Percentiles rank a stretch among this genome's conserved stretches.
Conservation (phyloP, 805 yeast species). For the Candida ovalis region DNA sequence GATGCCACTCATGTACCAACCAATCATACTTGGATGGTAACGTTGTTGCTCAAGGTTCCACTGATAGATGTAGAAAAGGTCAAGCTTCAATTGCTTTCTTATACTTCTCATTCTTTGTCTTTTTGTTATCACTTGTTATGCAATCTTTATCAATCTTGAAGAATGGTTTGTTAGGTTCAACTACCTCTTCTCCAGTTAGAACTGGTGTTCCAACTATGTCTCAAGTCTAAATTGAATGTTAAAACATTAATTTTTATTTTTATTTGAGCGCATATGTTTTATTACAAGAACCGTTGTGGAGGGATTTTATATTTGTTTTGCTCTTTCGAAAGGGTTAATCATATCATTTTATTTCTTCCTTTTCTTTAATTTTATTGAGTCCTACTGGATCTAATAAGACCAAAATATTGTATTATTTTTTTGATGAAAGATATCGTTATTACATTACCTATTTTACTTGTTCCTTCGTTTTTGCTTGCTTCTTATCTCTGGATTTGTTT, state of each 20-base stretch:
- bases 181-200: conserved; percentile 51
- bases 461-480: conserved; percentile 1
- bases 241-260: neutral
- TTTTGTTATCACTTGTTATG: conserved; percentile 58
- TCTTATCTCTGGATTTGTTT: neutral
- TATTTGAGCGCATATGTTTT: neutral
- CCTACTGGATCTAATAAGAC: neutral
- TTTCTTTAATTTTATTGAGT: neutral
- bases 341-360: neutral
- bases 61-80: conserved; percentile 90
- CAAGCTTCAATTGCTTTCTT: conserved; percentile 82
- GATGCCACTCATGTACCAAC: conserved; percentile 83
- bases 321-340: neutral
- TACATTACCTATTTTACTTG: neutral
- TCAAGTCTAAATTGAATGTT: conserved; percentile 55
- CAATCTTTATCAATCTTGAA: conserved; percentile 48
- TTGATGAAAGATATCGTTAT: neutral
- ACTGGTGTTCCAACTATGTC: conserved; percentile 89
- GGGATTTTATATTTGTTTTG: neutral
- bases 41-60: conserved; percentile 68
- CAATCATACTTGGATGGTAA: conserved; percentile 58
- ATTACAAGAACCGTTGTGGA: neutral
- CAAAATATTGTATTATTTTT: neutral
- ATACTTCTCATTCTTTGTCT: conserved; percentile 77
- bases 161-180: conserved; percentile 55